phyloP scores from a whole-genome alignment of 148 eudicot genomes.

The Dianthus caryophyllus region DNA sequence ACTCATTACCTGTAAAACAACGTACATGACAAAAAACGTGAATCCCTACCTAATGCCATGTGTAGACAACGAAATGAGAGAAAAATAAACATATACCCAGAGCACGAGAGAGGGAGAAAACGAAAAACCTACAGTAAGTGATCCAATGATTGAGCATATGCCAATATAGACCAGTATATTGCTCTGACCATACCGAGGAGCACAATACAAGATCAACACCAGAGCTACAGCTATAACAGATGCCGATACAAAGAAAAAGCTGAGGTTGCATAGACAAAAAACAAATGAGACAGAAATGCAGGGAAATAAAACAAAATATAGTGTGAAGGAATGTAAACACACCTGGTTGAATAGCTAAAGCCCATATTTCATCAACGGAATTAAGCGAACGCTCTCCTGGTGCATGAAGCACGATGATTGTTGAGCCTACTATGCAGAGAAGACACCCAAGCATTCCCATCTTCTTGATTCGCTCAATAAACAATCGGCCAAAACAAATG shows the following conservation, averaged over 20 bases:
- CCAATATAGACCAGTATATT: slow-evolving; percentile 80
- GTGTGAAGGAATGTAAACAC: slow-evolving; percentile 6
- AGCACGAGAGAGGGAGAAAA: not conserved
- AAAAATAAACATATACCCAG: not conserved
- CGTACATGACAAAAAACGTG: slow-evolving; percentile 13
- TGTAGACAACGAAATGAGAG: not conserved
- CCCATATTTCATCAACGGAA: slow-evolving; percentile 89
- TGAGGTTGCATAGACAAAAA: slow-evolving; percentile 34
- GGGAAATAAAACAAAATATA: not conserved
- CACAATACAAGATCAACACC: slow-evolving; percentile 77
- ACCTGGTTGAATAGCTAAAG: slow-evolving; percentile 83
- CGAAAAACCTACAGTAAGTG: slow-evolving; percentile 66
- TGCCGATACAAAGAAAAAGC: slow-evolving; percentile 79
- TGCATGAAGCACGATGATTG: slow-evolving; percentile 82
- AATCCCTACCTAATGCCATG: not conserved
- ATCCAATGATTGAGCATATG: slow-evolving; percentile 86
- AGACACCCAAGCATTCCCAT: slow-evolving; percentile 87
- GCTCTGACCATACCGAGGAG: slow-evolving; percentile 90
- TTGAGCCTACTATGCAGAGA: slow-evolving; percentile 78
- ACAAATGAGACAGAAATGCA: not conserved
- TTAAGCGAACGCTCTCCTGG: slow-evolving; percentile 64
- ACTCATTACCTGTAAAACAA: slow-evolving; percentile 92
- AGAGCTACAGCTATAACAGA: slow-evolving; percentile 64
- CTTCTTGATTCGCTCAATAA: slow-evolving; percentile 61
- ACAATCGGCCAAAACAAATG: slow-evolving; percentile 82